These are phyloP conservation scores for Epichloe coenophiala DNA, from an alignment of 2,329 filamentous ascomycete species.

Conservation along the genomic window DNA sequence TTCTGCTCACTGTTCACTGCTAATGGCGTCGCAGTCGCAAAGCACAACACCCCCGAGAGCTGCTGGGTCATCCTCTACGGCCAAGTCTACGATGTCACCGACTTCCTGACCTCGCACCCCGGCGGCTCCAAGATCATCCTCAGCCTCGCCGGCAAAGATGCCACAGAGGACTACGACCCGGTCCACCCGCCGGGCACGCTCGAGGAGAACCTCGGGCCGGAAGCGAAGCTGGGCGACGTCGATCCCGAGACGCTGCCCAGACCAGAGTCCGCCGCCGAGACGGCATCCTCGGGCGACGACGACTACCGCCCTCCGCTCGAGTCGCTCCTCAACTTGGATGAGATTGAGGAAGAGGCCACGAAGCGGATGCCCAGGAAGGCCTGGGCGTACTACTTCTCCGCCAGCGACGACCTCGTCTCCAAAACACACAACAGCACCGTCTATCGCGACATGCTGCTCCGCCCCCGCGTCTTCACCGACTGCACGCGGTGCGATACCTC, in stretches of 20 bases:
- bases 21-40: slow-evolving; percentile 47
- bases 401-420: slow-evolving; percentile 66
- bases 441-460: slow-evolving; percentile 70
- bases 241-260: slow-evolving; percentile 50
- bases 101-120: slow-evolving; percentile 77
- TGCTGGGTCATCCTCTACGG: slow-evolving; percentile 96
- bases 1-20: not conserved
- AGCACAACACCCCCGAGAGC: slow-evolving; percentile 70
- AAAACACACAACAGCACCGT: slow-evolving; percentile 70
- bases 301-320: slow-evolving; percentile 43
- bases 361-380: slow-evolving; percentile 70
- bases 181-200: slow-evolving; percentile 88
- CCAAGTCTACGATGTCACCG: slow-evolving; percentile 86
- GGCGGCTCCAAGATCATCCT: slow-evolving; percentile 82
- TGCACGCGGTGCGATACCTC: slow-evolving; percentile 66
- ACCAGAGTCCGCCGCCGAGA: slow-evolving; percentile 18
- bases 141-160: slow-evolving; percentile 76
- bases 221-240: slow-evolving; percentile 63
- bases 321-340: slow-evolving; percentile 72
- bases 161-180: slow-evolving; percentile 89
- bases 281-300: slow-evolving; percentile 13
- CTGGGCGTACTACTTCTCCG: slow-evolving; percentile 93
- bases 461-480: slow-evolving; percentile 80
- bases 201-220: slow-evolving; percentile 67
- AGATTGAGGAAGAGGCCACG: slow-evolving; percentile 73